Base-by-base conservation (phyloP, 2,329 filamentous ascomycete genomes). In the Pezicula radicicola region DNA sequence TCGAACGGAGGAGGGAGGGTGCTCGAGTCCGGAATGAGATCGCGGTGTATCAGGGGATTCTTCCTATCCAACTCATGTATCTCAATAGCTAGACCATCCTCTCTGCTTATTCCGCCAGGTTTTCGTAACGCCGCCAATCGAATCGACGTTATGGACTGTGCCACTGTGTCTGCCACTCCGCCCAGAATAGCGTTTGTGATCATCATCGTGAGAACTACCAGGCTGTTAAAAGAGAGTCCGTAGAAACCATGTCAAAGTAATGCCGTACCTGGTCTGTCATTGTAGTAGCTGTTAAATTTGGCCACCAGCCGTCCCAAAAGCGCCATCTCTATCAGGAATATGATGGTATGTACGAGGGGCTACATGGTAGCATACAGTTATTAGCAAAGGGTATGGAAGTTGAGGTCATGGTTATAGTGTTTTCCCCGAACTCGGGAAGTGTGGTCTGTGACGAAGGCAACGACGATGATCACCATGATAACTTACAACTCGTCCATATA, bases 141-240 rank as follows among this genome's bases (percentile, higher is more conserved):
- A 54, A 96, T 81, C 18, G 91, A 84, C 3, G 94, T 96, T 68
- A 99, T 88, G 53, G 89, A 86, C 71, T 99, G 94, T 53, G 94
- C 94, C 45, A 96, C 90, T 33, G 94, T 97, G 72, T 99, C 94
- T 71, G 94, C 94, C 61, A 99, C 87, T 63, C 94, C 94, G 74
- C 91, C 91, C 53, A 99, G 84, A 51, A 97, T 87, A 60, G 94
- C 89, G 75, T 99, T 99, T 69, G 93, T 96, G 67, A 97, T 90
- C 93, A 99, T 99, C 72, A 96, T 99, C 56, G 94, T 99, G 65
- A 99, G 83, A 40, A 99, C 89, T 89, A 67, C 21, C 6, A 28
- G 30, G 36, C 25, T 28, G 49, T 59, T 51, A 58, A 56, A 45
- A 51, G 43, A 25, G 6, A 19, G 21, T 39, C 16, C n/a, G n/a